Base-by-base conservation (phyloP, 208 protist genomes). In the Crithidia sp. region DNA sequence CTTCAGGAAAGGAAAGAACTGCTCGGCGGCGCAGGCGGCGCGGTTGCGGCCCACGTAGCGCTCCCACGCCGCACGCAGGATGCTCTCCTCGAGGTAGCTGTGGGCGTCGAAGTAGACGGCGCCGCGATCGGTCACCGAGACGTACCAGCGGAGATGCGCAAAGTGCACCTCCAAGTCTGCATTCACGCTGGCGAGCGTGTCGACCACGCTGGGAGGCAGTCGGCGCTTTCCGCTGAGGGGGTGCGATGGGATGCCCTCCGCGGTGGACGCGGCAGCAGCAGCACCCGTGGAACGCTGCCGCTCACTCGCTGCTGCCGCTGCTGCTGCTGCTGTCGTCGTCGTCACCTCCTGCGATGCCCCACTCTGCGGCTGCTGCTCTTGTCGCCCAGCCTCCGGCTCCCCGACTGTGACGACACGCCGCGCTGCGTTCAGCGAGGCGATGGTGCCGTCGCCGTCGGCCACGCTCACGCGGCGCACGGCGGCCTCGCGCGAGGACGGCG, bases 121-220 rank as follows among this genome's bases (percentile, higher is more conserved):
- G 47, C 81, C 74, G 17, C 67, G 14, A 6, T 67, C 47, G 39
- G 68, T 61, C 53, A 76, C 83, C 54, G 74, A 67, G 3, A 90
- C 73, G 54, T 87, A 90, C 92, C 92, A 96, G 50, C 79, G 67
- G 37, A 96, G 55, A 47, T 95, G 89, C 44, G 80, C 76, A 58
- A 93, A 73, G 77, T 93, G 82, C 10, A 86, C 55, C 0, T 67
- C 47, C 4, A 93, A 56, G 66, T 84, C 82, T 3, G 82, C 77
- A 64, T 93, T 87, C 50, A 85, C 71, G 40, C 57, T 62, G 4
- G 60, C 61, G 19, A 93, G n/a, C 14, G 49, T 50, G 12, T 66
- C 54, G 16, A 69, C 55, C 16, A 85, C 39, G 43, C 71, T 65
- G 3, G 61, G 12, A n/a, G 85, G 82, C 36, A 86, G 56, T 6